Conservation (phyloP, 257 asterid species). For the Henckelia pumila region DNA sequence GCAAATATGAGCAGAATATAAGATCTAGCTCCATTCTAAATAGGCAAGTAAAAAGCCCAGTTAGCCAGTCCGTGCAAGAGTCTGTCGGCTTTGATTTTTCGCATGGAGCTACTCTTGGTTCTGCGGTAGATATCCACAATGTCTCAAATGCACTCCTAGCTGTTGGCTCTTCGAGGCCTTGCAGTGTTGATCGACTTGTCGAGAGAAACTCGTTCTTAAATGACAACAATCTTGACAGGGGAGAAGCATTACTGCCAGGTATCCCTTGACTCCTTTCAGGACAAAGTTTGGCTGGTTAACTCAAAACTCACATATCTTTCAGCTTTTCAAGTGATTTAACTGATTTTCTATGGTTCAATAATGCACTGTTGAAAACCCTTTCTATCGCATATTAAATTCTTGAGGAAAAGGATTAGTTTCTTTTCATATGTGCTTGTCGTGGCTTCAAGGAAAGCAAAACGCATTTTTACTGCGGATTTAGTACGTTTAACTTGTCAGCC, state of each 20-base stretch:
- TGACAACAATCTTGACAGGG: constrained; percentile 64
- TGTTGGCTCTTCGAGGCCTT: constrained; percentile 48
- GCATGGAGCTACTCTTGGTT: constrained; percentile 79
- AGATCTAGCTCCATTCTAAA: constrained; percentile 43
- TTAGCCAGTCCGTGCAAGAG: constrained; percentile 57
- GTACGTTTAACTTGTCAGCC: constrained; percentile 15
- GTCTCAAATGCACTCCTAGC: constrained; percentile 41
- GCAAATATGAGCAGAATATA: constrained; percentile 60
- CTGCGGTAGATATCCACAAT: constrained; percentile 50
- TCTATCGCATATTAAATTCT: not conserved
- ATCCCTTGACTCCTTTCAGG: constrained; percentile 6
- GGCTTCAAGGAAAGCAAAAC: constrained; percentile 4
- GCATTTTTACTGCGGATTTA: not conserved
- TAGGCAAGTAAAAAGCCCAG: constrained; percentile 57
- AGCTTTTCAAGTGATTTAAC: not conserved
- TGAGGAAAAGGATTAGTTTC: not conserved
- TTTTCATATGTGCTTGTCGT: constrained; percentile 3
- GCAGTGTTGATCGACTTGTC: constrained; percentile 48
- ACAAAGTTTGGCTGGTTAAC: not conserved
- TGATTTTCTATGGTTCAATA: not conserved
- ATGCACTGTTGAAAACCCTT: not conserved
- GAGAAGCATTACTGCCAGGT: constrained; percentile 78
- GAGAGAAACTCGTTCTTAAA: constrained; percentile 55
- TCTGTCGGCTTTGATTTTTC: constrained; percentile 83
- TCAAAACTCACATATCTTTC: not conserved